These are phyloP conservation scores for Exophiala calicioides DNA, from an alignment of 2,329 filamentous ascomycete species.

Conservation along the genomic window DNA sequence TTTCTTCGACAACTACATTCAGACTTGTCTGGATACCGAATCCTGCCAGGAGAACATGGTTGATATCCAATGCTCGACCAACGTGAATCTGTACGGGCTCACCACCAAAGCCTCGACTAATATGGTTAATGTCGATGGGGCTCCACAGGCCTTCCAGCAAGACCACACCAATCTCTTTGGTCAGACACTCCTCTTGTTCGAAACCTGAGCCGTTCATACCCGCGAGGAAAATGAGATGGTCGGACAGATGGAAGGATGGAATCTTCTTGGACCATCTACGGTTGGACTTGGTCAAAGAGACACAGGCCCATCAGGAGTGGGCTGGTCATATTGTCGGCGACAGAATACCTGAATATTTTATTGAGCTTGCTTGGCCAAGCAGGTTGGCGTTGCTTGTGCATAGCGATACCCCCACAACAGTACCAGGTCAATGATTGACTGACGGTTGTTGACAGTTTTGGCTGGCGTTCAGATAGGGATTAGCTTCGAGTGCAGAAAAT, in stretches of 20 bases:
- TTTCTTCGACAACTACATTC: conserved; percentile 80
- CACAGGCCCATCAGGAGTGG: neutral
- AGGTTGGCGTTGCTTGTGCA: conserved; percentile 7
- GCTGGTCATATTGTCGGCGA: conserved; percentile 1
- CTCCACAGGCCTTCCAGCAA: conserved; percentile 54
- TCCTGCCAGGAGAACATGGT: conserved; percentile 79
- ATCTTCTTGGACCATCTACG: conserved; percentile 5
- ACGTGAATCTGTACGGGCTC: conserved; percentile 65
- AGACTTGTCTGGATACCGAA: conserved; percentile 66
- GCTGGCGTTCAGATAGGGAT: too few species aligned
- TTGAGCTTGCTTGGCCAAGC: too few species aligned
- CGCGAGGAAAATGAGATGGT: neutral
- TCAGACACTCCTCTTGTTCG: conserved; percentile 59
- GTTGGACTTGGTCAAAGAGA: conserved; percentile 1
- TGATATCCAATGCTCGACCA: conserved; percentile 63
- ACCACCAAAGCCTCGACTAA: conserved; percentile 74
- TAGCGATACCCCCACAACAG: conserved; percentile 18
- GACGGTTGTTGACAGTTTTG: neutral
- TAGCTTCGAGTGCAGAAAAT: too few species aligned
- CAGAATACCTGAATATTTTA: conserved; percentile 9
- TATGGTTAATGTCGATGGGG: conserved; percentile 67
- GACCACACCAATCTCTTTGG: conserved; percentile 69
- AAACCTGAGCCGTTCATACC: conserved; percentile 15
- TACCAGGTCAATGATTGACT: neutral
- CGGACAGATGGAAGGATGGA: neutral